Conservation (phyloP, 164 flowering plant species). For the Houttuynia cordata region DNA sequence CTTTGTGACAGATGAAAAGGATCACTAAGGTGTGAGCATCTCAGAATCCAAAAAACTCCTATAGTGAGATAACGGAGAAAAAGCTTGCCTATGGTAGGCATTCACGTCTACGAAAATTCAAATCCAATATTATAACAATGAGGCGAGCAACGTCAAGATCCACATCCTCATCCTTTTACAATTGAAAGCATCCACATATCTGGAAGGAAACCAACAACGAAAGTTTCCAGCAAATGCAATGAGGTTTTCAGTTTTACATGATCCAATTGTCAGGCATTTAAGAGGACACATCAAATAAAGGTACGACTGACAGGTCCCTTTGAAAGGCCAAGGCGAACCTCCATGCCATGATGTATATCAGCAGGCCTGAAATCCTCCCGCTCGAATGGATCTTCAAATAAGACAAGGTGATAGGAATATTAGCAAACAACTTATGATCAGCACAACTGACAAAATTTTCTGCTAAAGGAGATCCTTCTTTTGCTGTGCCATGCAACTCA, state of each 20-base stretch:
- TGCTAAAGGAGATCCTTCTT: too few species aligned
- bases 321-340: conserved; percentile 70
- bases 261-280: background rate
- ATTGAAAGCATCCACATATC: background rate
- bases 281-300: conserved; percentile 34
- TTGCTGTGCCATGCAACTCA: too few species aligned
- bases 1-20: too few species aligned
- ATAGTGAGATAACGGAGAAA: too few species aligned
- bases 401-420: background rate
- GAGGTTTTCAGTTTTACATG: background rate
- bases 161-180: background rate
- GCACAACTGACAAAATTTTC: too few species aligned
- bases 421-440: background rate
- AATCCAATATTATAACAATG: background rate
- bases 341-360: conserved; percentile 93
- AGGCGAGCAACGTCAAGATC: background rate
- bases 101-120: too few species aligned
- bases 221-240: background rate
- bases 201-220: background rate
- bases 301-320: conserved; percentile 70
- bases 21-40: too few species aligned
- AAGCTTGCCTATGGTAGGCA: too few species aligned
- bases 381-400: conserved; percentile 65
- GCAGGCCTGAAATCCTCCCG: conserved; percentile 53
- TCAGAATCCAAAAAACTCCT: too few species aligned